These are phyloP conservation scores for Coemansia sp. DNA, from an alignment of 192 early-diverging fungal genomes.

Conservation along the genomic window DNA sequence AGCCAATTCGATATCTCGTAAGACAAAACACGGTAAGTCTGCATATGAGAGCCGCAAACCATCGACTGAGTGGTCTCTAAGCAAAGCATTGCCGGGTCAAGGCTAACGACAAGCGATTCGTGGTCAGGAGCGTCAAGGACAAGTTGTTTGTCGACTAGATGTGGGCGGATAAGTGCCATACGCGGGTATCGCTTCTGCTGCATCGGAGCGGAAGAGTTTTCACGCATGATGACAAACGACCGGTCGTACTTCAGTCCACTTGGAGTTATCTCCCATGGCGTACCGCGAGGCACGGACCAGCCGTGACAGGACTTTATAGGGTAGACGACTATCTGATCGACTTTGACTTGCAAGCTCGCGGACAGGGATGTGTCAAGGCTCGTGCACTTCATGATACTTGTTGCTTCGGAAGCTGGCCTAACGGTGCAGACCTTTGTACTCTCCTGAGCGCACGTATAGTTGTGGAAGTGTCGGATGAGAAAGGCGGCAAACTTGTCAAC, in stretches of 20 bases:
- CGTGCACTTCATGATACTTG: background rate
- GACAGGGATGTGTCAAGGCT: background rate
- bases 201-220: constrained; percentile 53
- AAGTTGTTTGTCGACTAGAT: constrained; percentile 48
- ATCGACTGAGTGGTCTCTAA: constrained; percentile 32
- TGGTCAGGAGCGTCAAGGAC: constrained; percentile 51
- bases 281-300: constrained; percentile 31
- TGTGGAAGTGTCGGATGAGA: constrained; percentile 59
- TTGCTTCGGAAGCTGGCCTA: background rate
- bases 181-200: constrained; percentile 69
- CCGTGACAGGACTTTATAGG: constrained; percentile 85
- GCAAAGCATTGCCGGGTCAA: constrained; percentile 22
- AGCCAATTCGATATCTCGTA: constrained; percentile 51
- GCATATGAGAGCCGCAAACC: constrained; percentile 31
- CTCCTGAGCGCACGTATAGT: background rate
- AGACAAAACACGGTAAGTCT: constrained; percentile 28
- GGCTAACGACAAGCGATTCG: constrained; percentile 30
- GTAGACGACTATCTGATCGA: constrained; percentile 56
- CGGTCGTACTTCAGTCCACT: constrained; percentile 43
- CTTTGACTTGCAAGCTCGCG: constrained; percentile 17
- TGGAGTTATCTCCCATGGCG: constrained; percentile 39
- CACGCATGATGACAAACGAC: constrained; percentile 51
- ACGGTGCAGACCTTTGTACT: background rate
- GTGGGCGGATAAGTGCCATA: constrained; percentile 67
- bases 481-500: constrained; percentile 63